These are phyloP conservation scores for Termitomyces sp. DNA, from an alignment of 768 basidiomycete species.

Conservation along the genomic window DNA sequence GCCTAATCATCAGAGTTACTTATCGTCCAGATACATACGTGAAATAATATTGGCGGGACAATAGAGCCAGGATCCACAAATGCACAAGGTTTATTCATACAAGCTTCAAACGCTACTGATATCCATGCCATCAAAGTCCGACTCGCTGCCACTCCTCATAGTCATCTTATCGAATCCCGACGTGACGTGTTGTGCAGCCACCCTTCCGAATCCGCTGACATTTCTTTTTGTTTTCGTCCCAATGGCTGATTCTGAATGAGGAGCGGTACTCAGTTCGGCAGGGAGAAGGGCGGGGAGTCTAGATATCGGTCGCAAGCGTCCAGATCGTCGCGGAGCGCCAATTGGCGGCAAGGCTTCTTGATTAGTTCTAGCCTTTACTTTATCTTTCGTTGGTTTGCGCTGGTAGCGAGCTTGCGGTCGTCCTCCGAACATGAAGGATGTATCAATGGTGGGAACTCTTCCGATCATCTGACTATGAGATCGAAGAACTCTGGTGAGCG, in stretches of 20 bases:
- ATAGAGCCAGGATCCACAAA: neutral
- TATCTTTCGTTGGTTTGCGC: slow-evolving; percentile 3
- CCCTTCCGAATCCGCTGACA: neutral
- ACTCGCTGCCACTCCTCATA: slow-evolving; percentile 1
- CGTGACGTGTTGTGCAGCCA: slow-evolving; percentile 7
- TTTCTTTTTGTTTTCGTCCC: slow-evolving; percentile 18
- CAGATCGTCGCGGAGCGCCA: slow-evolving; percentile 13
- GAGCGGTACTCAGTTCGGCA: neutral
- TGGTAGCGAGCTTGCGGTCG: slow-evolving; percentile 7
- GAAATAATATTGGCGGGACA: neutral
- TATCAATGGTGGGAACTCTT: slow-evolving; percentile 10
- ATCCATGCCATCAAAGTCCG: neutral
- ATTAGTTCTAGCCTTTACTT: neutral
- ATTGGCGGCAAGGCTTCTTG: slow-evolving; percentile 1
- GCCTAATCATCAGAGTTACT: neutral
- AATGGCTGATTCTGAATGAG: neutral
- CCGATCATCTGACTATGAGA: slow-evolving; percentile 16
- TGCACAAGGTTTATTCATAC: neutral
- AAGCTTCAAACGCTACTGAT: neutral
- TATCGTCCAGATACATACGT: neutral
- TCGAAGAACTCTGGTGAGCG: slow-evolving; percentile 15
- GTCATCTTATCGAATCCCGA: slow-evolving; percentile 11
- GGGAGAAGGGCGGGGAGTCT: neutral
- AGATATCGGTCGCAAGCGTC: slow-evolving; percentile 13
- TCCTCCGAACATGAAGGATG: slow-evolving; percentile 11